phyloP scores from a whole-genome alignment of 176 grass and related monocot genomes.

The Raddia distichophylla region DNA sequence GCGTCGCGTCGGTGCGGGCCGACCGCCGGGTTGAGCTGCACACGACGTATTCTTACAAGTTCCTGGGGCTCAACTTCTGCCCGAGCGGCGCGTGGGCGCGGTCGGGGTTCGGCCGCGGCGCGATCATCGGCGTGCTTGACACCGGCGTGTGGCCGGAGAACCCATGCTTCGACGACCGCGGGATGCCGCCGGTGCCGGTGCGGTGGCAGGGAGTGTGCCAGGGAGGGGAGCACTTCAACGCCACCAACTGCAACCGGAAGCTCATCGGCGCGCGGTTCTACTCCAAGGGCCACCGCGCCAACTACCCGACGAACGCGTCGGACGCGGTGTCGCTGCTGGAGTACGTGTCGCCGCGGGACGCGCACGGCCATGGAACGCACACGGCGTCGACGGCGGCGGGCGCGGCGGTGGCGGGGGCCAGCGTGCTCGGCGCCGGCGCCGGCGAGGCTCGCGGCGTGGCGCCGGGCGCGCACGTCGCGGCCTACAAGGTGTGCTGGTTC shows the following conservation, averaged over 20 bases:
- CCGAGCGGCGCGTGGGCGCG: slow-evolving; percentile 61
- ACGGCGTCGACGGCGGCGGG: slow-evolving; percentile 72
- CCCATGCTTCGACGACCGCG: slow-evolving; percentile 76
- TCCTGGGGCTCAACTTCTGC: slow-evolving; percentile 73
- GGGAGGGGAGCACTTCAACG: slow-evolving; percentile 67
- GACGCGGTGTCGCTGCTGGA: slow-evolving; percentile 45
- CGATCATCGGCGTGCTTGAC: slow-evolving; percentile 86
- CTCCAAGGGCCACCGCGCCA: slow-evolving; percentile 79
- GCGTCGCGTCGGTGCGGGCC: slow-evolving; percentile 64
- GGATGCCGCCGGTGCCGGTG: slow-evolving; percentile 65
- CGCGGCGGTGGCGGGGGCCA: slow-evolving; percentile 43
- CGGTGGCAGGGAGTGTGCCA: slow-evolving; percentile 77
- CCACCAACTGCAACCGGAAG: slow-evolving; percentile 77
- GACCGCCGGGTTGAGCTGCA: slow-evolving; percentile 77
- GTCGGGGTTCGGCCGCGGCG: slow-evolving; percentile 59
- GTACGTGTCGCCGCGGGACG: slow-evolving; percentile 84
- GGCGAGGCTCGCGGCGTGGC: slow-evolving; percentile 71
- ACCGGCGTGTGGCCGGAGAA: slow-evolving; percentile 95
- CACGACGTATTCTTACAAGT: slow-evolving; percentile 84
- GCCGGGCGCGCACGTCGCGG: slow-evolving; percentile 65
- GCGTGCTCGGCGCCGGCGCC: slow-evolving; percentile 53
- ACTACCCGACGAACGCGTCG: slow-evolving; percentile 63
- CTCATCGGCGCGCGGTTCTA: slow-evolving; percentile 95
- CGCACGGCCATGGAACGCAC: slow-evolving; percentile 89
- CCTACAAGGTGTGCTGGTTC: slow-evolving; percentile 96